Evolutionary conservation across 1,139 yeast genomes (phyloP).

Genomic region (Lodderomyces beijingensis): DNA sequence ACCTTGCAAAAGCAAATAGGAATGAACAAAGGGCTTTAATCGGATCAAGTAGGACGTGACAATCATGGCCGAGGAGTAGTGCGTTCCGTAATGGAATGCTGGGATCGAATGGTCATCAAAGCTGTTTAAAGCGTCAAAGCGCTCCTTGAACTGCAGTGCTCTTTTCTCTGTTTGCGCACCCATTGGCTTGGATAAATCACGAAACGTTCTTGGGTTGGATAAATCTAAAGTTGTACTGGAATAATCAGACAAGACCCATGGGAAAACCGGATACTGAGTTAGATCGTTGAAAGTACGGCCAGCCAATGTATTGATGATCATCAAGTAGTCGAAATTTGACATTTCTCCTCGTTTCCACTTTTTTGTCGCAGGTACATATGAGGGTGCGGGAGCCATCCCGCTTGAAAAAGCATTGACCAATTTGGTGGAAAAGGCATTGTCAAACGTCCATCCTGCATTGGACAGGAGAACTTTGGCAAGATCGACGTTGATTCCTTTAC

Average conservation of each 20-base stretch:
- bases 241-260: conserved; percentile 85
- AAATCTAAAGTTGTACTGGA: conserved; percentile 62
- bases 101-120: conserved; percentile 53
- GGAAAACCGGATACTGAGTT: conserved; percentile 86
- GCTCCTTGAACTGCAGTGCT: conserved; percentile 57
- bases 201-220: conserved; percentile 51
- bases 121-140: conserved; percentile 63
- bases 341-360: conserved; percentile 74
- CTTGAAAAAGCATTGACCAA: conserved; percentile 34
- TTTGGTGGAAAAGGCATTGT: conserved; percentile 23
- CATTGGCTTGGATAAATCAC: conserved; percentile 84
- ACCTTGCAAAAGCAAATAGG: conserved; percentile 74
- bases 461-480: conserved; percentile 48
- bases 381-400: conserved; percentile 13
- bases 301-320: conserved; percentile 75
- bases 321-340: conserved; percentile 75
- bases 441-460: conserved; percentile 35
- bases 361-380: conserved; percentile 51
- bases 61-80: conserved; percentile 89
- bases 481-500: conserved; percentile 47
- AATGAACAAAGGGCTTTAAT: conserved; percentile 72
- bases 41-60: conserved; percentile 76
- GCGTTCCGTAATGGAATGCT: conserved; percentile 89
- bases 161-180: conserved; percentile 71
- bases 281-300: conserved; percentile 85